Evolutionary conservation across 768 basidiomycete genomes (phyloP).

Genomic region (Rhizopogon sp.): DNA sequence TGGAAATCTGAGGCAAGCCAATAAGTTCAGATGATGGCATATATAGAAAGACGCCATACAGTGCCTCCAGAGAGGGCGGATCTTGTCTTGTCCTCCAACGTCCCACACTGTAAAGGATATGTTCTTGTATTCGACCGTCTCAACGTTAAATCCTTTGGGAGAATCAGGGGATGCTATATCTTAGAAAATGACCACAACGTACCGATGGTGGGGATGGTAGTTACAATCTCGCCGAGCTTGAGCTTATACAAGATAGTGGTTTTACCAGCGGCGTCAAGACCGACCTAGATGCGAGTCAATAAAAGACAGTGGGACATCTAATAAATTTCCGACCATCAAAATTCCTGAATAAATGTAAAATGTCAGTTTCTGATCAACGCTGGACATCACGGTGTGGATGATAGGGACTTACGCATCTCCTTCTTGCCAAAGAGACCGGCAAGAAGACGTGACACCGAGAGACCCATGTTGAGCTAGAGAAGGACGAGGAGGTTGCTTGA

Average conservation of each 20-base stretch:
- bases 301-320: conserved; percentile 10
- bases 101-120: conserved; percentile 99
- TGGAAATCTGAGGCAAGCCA: conserved; percentile 79
- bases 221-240: conserved; percentile 99
- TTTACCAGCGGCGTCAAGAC: conserved; percentile 99
- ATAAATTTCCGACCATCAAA: conserved; percentile 67
- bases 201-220: conserved; percentile 99
- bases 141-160: conserved; percentile 94
- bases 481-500: conserved; percentile 26
- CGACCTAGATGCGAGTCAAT: conserved; percentile 55
- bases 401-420: conserved; percentile 88
- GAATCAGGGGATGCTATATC: conserved; percentile 10
- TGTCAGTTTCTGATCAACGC: conserved; percentile 22
- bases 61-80: conserved; percentile 99
- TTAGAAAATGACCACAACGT: conserved; percentile 27
- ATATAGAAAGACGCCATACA: conserved; percentile 55
- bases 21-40: conserved; percentile 11
- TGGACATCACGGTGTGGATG: conserved; percentile 6
- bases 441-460: conserved; percentile 71
- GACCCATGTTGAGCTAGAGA: conserved; percentile 58
- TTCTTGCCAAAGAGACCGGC: conserved; percentile 92
- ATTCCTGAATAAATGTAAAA: conserved; percentile 62
- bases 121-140: conserved; percentile 99
- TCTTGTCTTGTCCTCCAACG: conserved; percentile 99
- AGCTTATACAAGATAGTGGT: conserved; percentile 99